These are phyloP conservation scores for Actinomucor elegans DNA, from an alignment of 371 early-diverging fungal species.

Conservation along the genomic window DNA sequence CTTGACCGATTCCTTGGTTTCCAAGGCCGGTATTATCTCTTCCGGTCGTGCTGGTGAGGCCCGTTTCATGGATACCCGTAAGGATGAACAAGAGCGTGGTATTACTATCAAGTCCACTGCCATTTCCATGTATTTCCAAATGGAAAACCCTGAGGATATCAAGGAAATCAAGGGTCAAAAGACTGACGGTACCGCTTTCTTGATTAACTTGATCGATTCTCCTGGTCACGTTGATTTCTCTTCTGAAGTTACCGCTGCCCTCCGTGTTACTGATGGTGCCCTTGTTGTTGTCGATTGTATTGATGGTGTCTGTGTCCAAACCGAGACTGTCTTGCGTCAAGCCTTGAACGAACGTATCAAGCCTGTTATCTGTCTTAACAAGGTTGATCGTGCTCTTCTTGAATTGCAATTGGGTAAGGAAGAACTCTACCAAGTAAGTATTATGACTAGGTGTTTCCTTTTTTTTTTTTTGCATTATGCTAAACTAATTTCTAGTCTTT, in stretches of 20 bases:
- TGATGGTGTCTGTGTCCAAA: conserved; percentile 99
- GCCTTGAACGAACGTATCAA: conserved; percentile 99
- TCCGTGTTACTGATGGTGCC: conserved; percentile 99
- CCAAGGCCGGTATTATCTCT: conserved; percentile 99
- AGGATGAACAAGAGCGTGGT: conserved; percentile 99
- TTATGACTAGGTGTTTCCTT: too few relatives aligned
- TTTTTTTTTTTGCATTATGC: too few relatives aligned
- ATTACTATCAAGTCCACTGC: conserved; percentile 99
- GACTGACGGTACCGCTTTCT: conserved; percentile 83
- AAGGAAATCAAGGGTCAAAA: conserved; percentile 91
- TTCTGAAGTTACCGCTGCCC: conserved; percentile 99
- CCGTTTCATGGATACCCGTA: conserved; percentile 98
- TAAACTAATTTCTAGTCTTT: too few relatives aligned
- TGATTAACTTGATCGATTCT: conserved; percentile 99
- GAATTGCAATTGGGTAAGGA: conserved; percentile 97
- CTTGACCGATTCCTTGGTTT: conserved; percentile 97
- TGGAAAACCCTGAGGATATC: conserved; percentile 83
- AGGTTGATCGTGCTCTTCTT: conserved; percentile 99
- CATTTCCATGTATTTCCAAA: conserved; percentile 98
- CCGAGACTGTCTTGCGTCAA: conserved; percentile 99
- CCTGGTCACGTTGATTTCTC: conserved; percentile 99
- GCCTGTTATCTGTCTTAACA: conserved; percentile 99
- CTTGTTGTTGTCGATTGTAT: conserved; percentile 99
- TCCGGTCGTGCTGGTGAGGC: conserved; percentile 96
- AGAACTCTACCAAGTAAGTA: conserved; percentile 93